These are phyloP conservation scores for Coemansia sp. DNA, from an alignment of 192 early-diverging fungal genomes.

Conservation along the genomic window DNA sequence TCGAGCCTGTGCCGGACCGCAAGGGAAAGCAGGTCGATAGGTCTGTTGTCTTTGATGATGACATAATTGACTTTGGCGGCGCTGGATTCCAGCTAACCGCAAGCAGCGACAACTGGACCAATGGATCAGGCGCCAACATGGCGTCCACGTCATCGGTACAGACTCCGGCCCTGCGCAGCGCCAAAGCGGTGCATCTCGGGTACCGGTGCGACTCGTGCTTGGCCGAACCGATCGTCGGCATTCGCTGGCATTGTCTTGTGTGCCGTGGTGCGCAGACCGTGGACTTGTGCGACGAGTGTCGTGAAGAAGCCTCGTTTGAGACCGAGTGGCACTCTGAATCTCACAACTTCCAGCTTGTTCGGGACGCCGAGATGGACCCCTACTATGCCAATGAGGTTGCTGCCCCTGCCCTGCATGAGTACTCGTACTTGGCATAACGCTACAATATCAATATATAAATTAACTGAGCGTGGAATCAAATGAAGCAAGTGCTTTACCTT, in stretches of 20 bases:
- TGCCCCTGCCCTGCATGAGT: constrained; percentile 43
- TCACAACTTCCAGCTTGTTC: constrained; percentile 33
- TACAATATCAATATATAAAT: background rate
- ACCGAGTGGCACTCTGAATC: constrained; percentile 33
- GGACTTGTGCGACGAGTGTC: constrained; percentile 70
- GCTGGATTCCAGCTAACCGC: background rate
- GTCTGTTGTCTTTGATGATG: constrained; percentile 7
- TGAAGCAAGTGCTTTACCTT: too few species aligned
- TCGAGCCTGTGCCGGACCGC: constrained; percentile 16
- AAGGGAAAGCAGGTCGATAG: constrained; percentile 51
- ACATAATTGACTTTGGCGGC: background rate
- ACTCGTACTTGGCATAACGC: constrained; percentile 41
- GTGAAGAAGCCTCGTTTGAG: constrained; percentile 56
- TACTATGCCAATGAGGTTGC: constrained; percentile 54
- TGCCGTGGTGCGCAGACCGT: constrained; percentile 64
- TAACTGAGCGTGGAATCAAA: too few species aligned
- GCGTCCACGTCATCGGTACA: constrained; percentile 13
- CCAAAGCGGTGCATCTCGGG: constrained; percentile 38
- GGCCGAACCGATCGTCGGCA: constrained; percentile 70
- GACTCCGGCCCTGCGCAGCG: constrained; percentile 24
- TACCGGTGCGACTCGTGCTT: constrained; percentile 69
- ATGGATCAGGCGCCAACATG: constrained; percentile 2
- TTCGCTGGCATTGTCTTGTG: constrained; percentile 65
- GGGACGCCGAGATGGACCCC: constrained; percentile 53
- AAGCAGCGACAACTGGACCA: constrained; percentile 13